These are phyloP conservation scores for Clathrospora elynae DNA, from an alignment of 2,329 filamentous ascomycete genomes.

Conservation along the genomic window DNA sequence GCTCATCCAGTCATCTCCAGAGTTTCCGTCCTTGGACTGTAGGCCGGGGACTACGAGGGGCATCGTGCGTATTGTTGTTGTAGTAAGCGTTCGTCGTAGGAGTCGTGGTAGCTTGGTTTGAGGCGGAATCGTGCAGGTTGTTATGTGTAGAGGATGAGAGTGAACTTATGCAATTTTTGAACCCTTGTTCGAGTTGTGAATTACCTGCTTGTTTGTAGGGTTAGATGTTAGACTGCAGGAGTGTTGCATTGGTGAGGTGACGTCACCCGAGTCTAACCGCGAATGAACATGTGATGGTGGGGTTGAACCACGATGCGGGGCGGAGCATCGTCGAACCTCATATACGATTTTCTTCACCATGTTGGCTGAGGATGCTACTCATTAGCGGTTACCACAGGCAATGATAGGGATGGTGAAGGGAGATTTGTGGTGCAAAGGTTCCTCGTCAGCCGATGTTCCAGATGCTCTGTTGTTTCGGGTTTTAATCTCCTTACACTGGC, in stretches of 20 bases:
- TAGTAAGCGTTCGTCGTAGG: constrained; percentile 3
- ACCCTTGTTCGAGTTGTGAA: constrained; percentile 17
- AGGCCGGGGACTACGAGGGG: constrained; percentile 58
- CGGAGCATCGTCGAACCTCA: no score
- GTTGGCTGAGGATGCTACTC: no score
- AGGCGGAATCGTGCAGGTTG: not conserved
- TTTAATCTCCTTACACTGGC: no score
- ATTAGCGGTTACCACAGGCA: no score
- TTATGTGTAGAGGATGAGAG: not conserved
- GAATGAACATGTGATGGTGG: constrained; percentile 5
- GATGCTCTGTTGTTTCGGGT: no score
- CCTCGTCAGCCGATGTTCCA: no score
- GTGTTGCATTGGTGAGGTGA: constrained; percentile 21
- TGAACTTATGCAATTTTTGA: constrained; percentile 18
- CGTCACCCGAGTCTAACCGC: constrained; percentile 29
- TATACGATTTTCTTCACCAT: no score
- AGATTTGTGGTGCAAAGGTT: no score
- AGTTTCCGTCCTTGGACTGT: constrained; percentile 44
- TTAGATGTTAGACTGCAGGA: constrained; percentile 23
- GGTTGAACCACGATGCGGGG: no score
- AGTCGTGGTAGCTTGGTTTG: constrained; percentile 1
- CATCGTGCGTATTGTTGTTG: constrained; percentile 44
- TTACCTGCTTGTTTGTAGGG: constrained; percentile 23
- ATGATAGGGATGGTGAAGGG: no score
- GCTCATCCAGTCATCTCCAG: constrained; percentile 52